These are phyloP conservation scores for Isatis lusitanica DNA, from an alignment of 441 rosid genomes.

Conservation along the genomic window DNA sequence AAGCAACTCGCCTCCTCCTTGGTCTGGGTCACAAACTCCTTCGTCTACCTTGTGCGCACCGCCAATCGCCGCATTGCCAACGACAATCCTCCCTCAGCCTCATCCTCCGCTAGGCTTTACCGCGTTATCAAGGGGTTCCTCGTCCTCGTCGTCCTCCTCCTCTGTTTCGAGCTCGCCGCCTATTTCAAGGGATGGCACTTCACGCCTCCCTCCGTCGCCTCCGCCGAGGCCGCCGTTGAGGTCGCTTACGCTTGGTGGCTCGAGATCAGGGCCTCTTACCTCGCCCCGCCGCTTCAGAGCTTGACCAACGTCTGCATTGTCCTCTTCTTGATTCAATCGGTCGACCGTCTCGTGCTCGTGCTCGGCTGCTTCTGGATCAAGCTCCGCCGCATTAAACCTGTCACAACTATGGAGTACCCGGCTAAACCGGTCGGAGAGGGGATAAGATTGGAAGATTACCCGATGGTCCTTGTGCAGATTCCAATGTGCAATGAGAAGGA, in stretches of 20 bases:
- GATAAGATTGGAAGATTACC: slow-evolving; percentile 55
- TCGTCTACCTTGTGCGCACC: slow-evolving; percentile 59
- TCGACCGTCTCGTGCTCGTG: slow-evolving; percentile 67
- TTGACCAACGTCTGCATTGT: slow-evolving; percentile 73
- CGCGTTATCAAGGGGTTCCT: slow-evolving; percentile 58
- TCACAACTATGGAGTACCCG: slow-evolving; percentile 45
- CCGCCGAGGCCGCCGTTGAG: slow-evolving; percentile 58
- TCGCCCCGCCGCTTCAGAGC: slow-evolving; percentile 80
- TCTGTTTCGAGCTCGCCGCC: slow-evolving; percentile 69
- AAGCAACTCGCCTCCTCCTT: slow-evolving; percentile 55
- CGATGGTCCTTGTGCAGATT: slow-evolving; percentile 90
- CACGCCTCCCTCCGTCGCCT: slow-evolving; percentile 68
- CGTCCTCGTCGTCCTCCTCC: slow-evolving; percentile 53
- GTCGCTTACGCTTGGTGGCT: slow-evolving; percentile 68
- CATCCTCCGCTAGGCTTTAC: slow-evolving; percentile 55
- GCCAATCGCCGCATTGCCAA: slow-evolving; percentile 68
- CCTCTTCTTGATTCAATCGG: slow-evolving; percentile 78
- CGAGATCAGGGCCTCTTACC: slow-evolving; percentile 61
- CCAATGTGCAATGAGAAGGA: slow-evolving; percentile 98
- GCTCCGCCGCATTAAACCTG: slow-evolving; percentile 62
- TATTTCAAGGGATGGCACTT: slow-evolving; percentile 92
- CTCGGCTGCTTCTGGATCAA: slow-evolving; percentile 83
- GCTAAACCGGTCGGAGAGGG: slow-evolving; percentile 33
- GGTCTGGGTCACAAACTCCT: slow-evolving; percentile 46
- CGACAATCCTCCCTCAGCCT: slow-evolving; percentile 35